Conservation (phyloP, 805 yeast species). For the Sungouiozyma intestinalis region DNA sequence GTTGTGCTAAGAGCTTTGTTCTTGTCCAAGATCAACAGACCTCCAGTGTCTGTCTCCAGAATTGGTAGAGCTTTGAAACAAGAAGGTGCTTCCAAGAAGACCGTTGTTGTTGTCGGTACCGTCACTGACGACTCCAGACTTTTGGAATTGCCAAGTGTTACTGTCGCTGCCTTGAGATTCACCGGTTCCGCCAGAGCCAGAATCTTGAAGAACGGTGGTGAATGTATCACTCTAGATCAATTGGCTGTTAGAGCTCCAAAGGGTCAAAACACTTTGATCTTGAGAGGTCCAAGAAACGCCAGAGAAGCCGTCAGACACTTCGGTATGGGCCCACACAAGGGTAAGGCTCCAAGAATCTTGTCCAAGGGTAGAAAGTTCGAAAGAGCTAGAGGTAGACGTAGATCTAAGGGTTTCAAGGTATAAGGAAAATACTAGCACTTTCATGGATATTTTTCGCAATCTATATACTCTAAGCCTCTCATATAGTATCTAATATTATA, state of each 20-base stretch:
- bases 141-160: conserved; percentile 87
- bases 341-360: conserved; percentile 96
- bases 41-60: conserved; percentile 96
- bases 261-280: conserved; percentile 95
- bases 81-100: conserved; percentile 80
- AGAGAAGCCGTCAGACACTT: conserved; percentile 99
- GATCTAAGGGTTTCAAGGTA: conserved; percentile 99
- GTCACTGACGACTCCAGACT: conserved; percentile 97
- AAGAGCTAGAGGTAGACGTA: conserved; percentile 99
- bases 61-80: conserved; percentile 73
- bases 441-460: conserved; percentile 2
- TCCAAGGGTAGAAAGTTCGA: conserved; percentile 99
- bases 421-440: conserved; percentile 35
- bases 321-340: conserved; percentile 99
- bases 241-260: conserved; percentile 98
- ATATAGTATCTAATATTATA: not conserved
- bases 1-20: conserved; percentile 87
- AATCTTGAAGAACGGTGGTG: conserved; percentile 98
- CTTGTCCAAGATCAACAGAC: conserved; percentile 98
- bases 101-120: conserved; percentile 97
- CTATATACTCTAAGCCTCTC: not conserved
- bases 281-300: conserved; percentile 98
- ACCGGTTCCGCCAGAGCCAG: conserved; percentile 98
- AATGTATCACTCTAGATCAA: conserved; percentile 97
- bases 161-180: conserved; percentile 98